Base-by-base conservation (phyloP, 306 rosid genomes). In the Ammopiptanthus mongolicus region DNA sequence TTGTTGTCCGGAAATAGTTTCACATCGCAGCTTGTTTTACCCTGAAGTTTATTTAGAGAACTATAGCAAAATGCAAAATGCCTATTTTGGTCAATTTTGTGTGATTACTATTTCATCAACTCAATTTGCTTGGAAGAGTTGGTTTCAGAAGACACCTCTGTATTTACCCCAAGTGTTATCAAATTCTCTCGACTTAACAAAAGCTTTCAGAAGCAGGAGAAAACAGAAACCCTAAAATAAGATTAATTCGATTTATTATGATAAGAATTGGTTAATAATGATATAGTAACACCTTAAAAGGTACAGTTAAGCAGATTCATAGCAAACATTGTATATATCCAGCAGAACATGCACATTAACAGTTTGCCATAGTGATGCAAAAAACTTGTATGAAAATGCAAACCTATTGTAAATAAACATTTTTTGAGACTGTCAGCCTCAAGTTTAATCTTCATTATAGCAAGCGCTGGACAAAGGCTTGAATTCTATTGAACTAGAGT, bases 151-250 rank as follows among this genome's bases (percentile, higher is more conserved):
- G 39, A 34, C 39, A 34, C 8, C 8, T 11, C 15, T 11, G 51
- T 39, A 51, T 58, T 75, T 85, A 46, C 86, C 89, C 48, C 73
- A 83, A 15, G 76, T 55, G 10, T 71, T 75, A 78, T 85, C 92
- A 2, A 88, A 88, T 37, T 85, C 85, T 56, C 78, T 76, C 0
- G 89, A 88, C 80, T 78, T 88, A 3, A 75, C 80, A 0, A 80
- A 85, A 29, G 89, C 89, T 14, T 78, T 84, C 63, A 71, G 74
- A 39, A 85, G 87, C 15, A 88, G 28, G 28, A 5, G 80, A 83
- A 58, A 59, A 62, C 0, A 85, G 84, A 50, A 88, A 78, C 3
- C 52, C 8, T 14, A 1, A 14, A 13, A 44, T 13, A 46, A 14
- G 2, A 14, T 14, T 46, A 46, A n/a, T 46, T 46, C 52, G 2